A percentile compares a stretch with the other conserved stretches of the same genome.
These are phyloP conservation scores for Suillus americanus DNA, from an alignment of 768 basidiomycete genomes.

Conservation along the genomic window DNA sequence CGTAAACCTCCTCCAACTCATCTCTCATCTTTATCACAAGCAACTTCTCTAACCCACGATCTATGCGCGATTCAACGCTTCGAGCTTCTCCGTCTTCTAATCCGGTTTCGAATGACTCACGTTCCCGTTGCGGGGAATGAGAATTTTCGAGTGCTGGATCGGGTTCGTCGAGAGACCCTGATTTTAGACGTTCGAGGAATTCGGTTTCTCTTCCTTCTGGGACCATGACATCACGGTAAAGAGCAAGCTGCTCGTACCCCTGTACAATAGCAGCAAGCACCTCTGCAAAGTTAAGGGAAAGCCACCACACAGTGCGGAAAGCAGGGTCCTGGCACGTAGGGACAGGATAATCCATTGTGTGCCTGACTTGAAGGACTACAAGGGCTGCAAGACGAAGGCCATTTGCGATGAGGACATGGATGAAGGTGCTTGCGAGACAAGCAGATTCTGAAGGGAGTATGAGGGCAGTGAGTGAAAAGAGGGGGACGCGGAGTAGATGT, in stretches of 20 bases:
- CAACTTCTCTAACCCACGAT: conserved; percentile 66
- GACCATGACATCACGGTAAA: conserved; percentile 72
- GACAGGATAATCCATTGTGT: conserved; percentile 37
- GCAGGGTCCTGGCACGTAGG: conserved; percentile 56
- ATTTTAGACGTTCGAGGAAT: conserved; percentile 33
- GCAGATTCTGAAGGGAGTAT: conserved; percentile 26
- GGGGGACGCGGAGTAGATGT: conserved; percentile 32
- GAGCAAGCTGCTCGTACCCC: conserved; percentile 64
- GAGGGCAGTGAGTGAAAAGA: conserved; percentile 35
- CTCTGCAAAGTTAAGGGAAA: conserved; percentile 69
- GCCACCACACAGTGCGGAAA: conserved; percentile 74
- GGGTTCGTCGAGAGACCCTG: conserved; percentile 1
- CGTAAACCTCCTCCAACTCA: conserved; percentile 79
- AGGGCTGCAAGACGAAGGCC: conserved; percentile 54
- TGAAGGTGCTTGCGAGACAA: conserved; percentile 37
- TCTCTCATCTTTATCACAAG: conserved; percentile 63
- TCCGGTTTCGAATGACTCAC: conserved; percentile 10
- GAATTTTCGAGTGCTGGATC: conserved; percentile 5
- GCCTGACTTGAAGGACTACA: conserved; percentile 51
- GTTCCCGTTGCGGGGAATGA: conserved; percentile 4
- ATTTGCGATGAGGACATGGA: conserved; percentile 53
- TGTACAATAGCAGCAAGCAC: conserved; percentile 64
- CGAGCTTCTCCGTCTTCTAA: conserved; percentile 12
- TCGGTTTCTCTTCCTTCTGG: conserved; percentile 40
- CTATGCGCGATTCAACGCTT: conserved; percentile 43